Evolutionary conservation across 306 rosid species (phyloP).

Genomic region (Prunus mongolica): DNA sequence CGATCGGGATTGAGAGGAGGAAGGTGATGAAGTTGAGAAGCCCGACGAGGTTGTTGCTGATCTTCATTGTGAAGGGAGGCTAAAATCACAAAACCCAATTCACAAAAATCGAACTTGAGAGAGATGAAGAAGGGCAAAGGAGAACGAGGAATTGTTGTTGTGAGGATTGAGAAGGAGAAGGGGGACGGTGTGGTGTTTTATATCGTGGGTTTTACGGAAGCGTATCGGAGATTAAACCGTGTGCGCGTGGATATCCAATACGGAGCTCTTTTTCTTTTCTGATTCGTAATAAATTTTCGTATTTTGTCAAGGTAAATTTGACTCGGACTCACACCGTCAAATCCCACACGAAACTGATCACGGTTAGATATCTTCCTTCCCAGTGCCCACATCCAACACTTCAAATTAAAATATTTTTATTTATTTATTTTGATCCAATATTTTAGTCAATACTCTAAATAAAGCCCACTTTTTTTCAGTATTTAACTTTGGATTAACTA

Average conservation of each 20-base stretch:
- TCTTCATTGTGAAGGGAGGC: not conserved
- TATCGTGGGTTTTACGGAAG: not conserved
- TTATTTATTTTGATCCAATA: too few relatives aligned
- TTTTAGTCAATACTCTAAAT: too few relatives aligned
- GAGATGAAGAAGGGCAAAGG: not conserved
- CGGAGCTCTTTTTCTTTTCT: not conserved
- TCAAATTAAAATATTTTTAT: too few relatives aligned
- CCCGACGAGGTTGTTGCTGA: constrained; percentile 66
- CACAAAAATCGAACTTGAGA: not conserved
- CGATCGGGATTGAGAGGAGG: constrained; percentile 64
- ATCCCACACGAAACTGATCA: too few relatives aligned
- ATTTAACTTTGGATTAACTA: too few relatives aligned
- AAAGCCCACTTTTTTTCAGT: too few relatives aligned
- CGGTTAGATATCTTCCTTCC: too few relatives aligned
- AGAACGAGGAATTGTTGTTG: not conserved
- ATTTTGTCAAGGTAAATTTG: too few relatives aligned
- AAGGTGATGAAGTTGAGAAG: constrained; percentile 59
- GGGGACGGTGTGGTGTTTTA: not conserved
- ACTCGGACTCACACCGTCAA: not conserved
- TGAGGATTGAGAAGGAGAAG: not conserved
- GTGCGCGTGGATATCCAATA: not conserved
- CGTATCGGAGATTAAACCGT: not conserved
- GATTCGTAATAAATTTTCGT: not conserved
- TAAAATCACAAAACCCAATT: not conserved
- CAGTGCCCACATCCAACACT: too few relatives aligned